These are phyloP conservation scores for Xylaria palmicola DNA, from an alignment of 495 filamentous ascomycete species.

Conservation along the genomic window DNA sequence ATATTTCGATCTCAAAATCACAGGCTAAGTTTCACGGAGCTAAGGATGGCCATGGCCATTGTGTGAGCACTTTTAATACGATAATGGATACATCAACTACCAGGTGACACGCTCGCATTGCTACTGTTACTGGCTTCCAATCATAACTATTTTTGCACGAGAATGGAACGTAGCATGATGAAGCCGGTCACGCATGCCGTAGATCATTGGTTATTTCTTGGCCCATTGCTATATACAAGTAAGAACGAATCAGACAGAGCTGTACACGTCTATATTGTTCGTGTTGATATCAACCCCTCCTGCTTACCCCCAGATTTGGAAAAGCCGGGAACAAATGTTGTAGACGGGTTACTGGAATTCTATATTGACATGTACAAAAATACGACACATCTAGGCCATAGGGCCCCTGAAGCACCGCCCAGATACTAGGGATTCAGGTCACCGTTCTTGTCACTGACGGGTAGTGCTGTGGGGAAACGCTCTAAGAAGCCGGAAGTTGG, in stretches of 20 bases:
- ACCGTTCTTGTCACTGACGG: background rate
- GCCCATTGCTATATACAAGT: background rate
- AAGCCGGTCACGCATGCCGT: no score
- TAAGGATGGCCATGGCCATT: no score
- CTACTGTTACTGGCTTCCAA: no score
- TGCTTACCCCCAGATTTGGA: background rate
- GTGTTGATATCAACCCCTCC: background rate
- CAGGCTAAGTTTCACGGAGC: background rate
- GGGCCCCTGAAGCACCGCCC: background rate
- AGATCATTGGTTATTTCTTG: background rate
- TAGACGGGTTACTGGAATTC: conserved; percentile 8
- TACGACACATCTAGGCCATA: background rate
- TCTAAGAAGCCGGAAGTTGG: conserved; percentile 1
- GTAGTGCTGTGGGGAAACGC: background rate
- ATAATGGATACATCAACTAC: no score
- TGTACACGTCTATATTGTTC: background rate
- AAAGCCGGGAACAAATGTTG: background rate
- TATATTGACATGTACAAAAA: background rate
- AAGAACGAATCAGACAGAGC: background rate
- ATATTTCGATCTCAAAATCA: no score
- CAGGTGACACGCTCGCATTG: no score
- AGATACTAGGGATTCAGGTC: background rate
- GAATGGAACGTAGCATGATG: background rate
- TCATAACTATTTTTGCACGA: background rate
- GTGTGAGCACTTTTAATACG: no score